Evolutionary conservation across 2,329 filamentous ascomycete genomes (phyloP), one percentile per base, ranked within the genome.

Genomic region (Dactylellina drechsleri): DNA sequence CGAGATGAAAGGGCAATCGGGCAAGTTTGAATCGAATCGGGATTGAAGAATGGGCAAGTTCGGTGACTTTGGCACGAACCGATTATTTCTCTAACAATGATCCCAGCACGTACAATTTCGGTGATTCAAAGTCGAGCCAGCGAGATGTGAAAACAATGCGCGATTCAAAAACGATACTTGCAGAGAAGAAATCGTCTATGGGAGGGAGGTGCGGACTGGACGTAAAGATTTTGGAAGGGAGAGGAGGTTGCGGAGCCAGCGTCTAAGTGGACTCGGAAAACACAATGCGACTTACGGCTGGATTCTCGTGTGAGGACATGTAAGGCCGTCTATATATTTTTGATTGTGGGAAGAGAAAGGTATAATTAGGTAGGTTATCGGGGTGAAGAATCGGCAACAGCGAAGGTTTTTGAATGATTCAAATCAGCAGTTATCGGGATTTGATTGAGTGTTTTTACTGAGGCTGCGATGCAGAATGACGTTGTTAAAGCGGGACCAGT

Each of bases 401-500:
- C 26, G 52, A 36, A 4, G 23, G 12, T 40, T 16, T 26, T 56
- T 28, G 26, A 28, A 28, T 3, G 26, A 28, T 4, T 28, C 26
- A 28, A 28, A 28, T 28, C 26, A 13, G 16, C 18, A n/a, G 54
- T n/a, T 12, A 13, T 28, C 50, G 50, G 50, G 50, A 15, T 8
- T 28, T 3, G 26, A 28, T 15, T 58, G 64, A 49, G 56, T 50
- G 47, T 54, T 45, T 45, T 45, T 45, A 2, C 26, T 28, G 43
- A 45, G 50, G 56, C n/a, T n/a, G 53, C 40, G 57, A 66, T 62
- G 68, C 68, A 66, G 68, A 45, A 74, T 74, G 68, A 74, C 68
- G 68, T 74, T 74, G 56, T 58, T 57, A n/a, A 28, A 41, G 62
- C 62, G 62, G 53, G 50, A 56, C n/a, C 49, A 64, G 28, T 7